Percentiles rank a stretch among this genome's conserved stretches.
Evolutionary conservation across 257 asterid species (phyloP).

Genomic region (Solanum etuberosum): DNA sequence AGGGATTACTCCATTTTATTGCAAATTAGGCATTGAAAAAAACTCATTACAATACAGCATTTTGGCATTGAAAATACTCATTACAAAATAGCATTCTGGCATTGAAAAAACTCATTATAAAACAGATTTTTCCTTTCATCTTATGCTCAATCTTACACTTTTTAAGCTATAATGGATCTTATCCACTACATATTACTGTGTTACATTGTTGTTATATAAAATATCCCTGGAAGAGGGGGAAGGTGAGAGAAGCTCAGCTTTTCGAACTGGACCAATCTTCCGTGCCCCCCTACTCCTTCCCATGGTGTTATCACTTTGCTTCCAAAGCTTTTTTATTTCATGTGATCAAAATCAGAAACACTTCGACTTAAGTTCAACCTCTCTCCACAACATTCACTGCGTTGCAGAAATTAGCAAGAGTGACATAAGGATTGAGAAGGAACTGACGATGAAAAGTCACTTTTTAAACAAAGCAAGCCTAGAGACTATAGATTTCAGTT

Average conservation of each 20-base stretch:
- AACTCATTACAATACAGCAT: neutral
- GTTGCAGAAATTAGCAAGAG: neutral
- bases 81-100: neutral
- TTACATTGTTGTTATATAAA: neutral
- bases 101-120: neutral
- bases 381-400: neutral
- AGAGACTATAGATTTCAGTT: neutral
- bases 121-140: neutral
- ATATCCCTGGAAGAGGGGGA: neutral
- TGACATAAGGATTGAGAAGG: neutral
- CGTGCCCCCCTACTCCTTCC: neutral
- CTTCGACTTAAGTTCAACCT: neutral
- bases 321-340: neutral
- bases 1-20: neutral
- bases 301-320: neutral
- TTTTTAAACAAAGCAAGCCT: neutral
- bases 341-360: neutral
- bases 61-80: neutral
- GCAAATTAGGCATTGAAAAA: neutral
- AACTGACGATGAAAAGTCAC: neutral
- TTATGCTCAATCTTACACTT: neutral
- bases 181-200: neutral
- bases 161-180: neutral
- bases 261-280: neutral
- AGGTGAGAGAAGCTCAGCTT: neutral